These are phyloP conservation scores for Fonsecaea pugnacius DNA, from an alignment of 2,329 filamentous ascomycete genomes.

Conservation along the genomic window DNA sequence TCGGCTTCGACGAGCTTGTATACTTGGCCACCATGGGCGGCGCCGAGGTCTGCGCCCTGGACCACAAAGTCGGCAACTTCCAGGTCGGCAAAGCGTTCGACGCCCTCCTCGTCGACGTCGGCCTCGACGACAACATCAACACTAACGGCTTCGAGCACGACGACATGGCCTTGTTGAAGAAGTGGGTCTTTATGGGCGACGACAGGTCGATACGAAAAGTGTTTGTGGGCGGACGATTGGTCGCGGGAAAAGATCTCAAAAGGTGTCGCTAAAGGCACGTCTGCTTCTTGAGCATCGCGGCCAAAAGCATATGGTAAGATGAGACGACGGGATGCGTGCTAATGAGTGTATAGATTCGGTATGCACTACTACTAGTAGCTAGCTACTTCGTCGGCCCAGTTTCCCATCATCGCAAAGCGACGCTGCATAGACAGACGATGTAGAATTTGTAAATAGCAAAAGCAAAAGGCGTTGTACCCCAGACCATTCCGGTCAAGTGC, in stretches of 20 bases:
- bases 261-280: background rate
- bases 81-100: slow-evolving; percentile 44
- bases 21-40: slow-evolving; percentile 66
- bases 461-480: slow-evolving; percentile 8
- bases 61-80: slow-evolving; percentile 45
- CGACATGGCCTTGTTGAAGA: slow-evolving; percentile 62
- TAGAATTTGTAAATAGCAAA: slow-evolving; percentile 6
- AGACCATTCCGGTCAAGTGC: slow-evolving; percentile 25
- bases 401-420: background rate
- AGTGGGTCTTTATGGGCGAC: slow-evolving; percentile 69
- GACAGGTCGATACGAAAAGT: slow-evolving; percentile 64
- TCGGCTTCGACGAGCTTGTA: slow-evolving; percentile 54
- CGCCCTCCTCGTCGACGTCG: slow-evolving; percentile 37
- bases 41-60: slow-evolving; percentile 62
- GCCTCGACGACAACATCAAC: slow-evolving; percentile 44
- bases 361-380: slow-evolving; percentile 2
- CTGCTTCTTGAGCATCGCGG: background rate
- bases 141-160: slow-evolving; percentile 60
- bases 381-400: background rate
- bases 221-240: slow-evolving; percentile 55
- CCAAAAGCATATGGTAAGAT: background rate
- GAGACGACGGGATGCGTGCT: background rate
- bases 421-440: background rate
- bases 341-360: slow-evolving; percentile 20
- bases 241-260: slow-evolving; percentile 17